Evolutionary conservation across 441 rosid genomes (phyloP), one percentile per base, ranked within the genome.

Genomic region (Theobroma grandiflorum): DNA sequence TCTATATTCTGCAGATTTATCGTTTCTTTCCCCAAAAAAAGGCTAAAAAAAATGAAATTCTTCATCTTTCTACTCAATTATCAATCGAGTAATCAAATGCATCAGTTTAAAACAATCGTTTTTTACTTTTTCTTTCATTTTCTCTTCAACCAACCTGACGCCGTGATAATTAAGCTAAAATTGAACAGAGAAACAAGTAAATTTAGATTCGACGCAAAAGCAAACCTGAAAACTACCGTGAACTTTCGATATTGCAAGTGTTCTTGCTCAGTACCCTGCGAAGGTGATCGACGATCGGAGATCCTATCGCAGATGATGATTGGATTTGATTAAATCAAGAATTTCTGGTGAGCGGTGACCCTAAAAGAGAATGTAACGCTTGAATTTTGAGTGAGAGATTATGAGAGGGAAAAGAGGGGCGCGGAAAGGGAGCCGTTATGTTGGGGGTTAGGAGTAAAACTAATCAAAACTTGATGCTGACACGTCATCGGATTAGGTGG

Each of bases 341-440:
- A 74, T 73, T 61, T 35, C 45, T 16, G 18, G n/a, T n/a, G 37
- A 72, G 31, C 31, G 31, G 31, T 26, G 31, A 53, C 18, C n/a
- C 3, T 77, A 52, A 79, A 72, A 40, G 63, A 42, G 75, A 62
- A 26, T 14, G 87, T 81, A 83, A 84, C 88, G 86, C 86, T 82
- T 80, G 84, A 79, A 87, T 80, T 86, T 79, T 85, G n/a, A 83
- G 76, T 38, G 15, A 31, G 75, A 77, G 75, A 77, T 55, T 37
- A 10, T 2, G 67, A 55, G 82, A 38, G 85, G 79, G 55, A 59
- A 43, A 59, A 76, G 47, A 26, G 74, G 74, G 85, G 83, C 77
- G 84, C 79, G 87, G 84, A 81, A 86, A 26, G 31, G 86, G 84
- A 80, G 84, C 84, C 91, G 88, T 86, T 86, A 81, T 53, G 53